A percentile compares a stretch with the other conserved stretches of the same genome.
Evolutionary conservation across 495 filamentous ascomycete genomes (phyloP).

Genomic region (Astrothelium macrocarpum): DNA sequence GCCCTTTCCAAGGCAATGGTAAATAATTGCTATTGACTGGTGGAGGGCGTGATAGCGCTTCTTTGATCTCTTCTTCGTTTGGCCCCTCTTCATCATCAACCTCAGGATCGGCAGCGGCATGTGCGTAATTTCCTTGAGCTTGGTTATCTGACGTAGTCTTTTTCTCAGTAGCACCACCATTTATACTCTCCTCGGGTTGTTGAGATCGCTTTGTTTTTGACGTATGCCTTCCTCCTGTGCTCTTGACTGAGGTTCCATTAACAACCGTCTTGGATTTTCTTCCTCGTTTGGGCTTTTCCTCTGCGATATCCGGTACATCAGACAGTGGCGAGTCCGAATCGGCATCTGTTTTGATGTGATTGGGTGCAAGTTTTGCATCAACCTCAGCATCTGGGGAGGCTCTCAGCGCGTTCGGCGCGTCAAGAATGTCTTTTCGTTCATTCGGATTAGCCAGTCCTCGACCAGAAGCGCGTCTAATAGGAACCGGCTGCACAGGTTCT

Average conservation of each 20-base stretch:
- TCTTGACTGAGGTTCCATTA: not conserved
- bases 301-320: conserved; percentile 20
- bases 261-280: conserved; percentile 7
- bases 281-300: conserved; percentile 14
- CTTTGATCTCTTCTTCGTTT: conserved; percentile 35
- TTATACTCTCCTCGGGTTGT: not conserved
- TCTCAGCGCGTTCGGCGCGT: conserved; percentile 35
- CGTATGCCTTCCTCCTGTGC: too few relatives aligned
- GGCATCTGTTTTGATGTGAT: conserved; percentile 17
- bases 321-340: conserved; percentile 20
- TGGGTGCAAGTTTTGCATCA: conserved; percentile 29
- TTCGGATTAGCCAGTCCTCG: conserved; percentile 29
- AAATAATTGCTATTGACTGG: conserved; percentile 79
- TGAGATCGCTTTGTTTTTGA: not conserved
- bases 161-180: not conserved
- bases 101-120: conserved; percentile 25
- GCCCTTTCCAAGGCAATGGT: conserved; percentile 86
- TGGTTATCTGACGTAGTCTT: conserved; percentile 3
- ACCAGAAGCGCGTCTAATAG: not conserved
- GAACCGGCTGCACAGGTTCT: not conserved
- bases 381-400: conserved; percentile 36
- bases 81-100: conserved; percentile 33
- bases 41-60: conserved; percentile 50
- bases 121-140: conserved; percentile 8
- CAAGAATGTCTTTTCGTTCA: conserved; percentile 34